Conservation (phyloP, 2,329 filamentous ascomycete species). For the Phaeophleospora eucalypticola region DNA sequence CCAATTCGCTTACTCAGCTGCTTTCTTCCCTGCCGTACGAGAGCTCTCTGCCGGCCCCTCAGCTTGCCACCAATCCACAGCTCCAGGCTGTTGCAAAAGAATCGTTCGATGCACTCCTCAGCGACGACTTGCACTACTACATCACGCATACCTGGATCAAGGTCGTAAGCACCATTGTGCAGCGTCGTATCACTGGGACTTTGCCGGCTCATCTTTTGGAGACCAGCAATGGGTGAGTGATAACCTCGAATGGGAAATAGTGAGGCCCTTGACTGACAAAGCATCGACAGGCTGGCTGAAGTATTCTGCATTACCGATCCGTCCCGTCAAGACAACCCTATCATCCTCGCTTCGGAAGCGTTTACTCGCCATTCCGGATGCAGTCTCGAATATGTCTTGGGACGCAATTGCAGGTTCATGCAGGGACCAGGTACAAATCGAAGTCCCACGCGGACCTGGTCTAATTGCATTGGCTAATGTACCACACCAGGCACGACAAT, state of each 20-base stretch:
- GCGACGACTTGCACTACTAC: constrained; percentile 65
- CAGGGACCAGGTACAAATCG: constrained; percentile 70
- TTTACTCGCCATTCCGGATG: constrained; percentile 73
- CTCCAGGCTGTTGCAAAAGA: constrained; percentile 58
- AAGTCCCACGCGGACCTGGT: no score
- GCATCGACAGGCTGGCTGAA: no score
- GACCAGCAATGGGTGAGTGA: constrained; percentile 66
- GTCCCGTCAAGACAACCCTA: constrained; percentile 66
- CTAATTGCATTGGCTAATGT: no score
- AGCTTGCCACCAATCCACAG: constrained; percentile 52
- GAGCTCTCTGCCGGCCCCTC: background rate
- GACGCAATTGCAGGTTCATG: constrained; percentile 72
- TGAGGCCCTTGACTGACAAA: no score
- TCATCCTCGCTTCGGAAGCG: constrained; percentile 72
- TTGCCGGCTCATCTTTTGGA: constrained; percentile 60
- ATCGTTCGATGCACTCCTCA: constrained; percentile 60
- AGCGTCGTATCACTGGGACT: constrained; percentile 62
- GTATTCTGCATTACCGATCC: constrained; percentile 75
- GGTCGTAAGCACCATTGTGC: constrained; percentile 65
- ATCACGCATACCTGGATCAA: constrained; percentile 65
- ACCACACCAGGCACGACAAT: constrained; percentile 47
- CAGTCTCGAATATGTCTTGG: constrained; percentile 66
- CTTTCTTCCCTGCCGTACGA: constrained; percentile 47
- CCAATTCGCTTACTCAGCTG: constrained; percentile 61
- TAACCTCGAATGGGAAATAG: no score